Percentiles rank a stretch among this genome's conserved stretches.
Conservation (phyloP, 2,329 filamentous ascomycete species). For the Phialocephala sp. region DNA sequence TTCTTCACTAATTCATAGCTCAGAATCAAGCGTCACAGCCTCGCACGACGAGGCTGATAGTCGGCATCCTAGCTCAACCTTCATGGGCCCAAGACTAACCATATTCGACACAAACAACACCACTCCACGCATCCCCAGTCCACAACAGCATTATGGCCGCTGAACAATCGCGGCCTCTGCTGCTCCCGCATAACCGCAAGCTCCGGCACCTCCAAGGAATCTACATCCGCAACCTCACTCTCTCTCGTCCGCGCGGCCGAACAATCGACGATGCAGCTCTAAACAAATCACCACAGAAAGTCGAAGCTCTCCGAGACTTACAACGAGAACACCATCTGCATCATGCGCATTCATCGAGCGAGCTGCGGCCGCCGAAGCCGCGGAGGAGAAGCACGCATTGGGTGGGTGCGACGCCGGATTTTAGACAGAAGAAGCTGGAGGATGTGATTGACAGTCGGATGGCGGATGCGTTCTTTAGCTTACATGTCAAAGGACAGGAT, state of each 20-base stretch:
- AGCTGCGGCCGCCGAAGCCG: slow-evolving; percentile 49
- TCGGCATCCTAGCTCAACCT: not conserved
- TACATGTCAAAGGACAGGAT: slow-evolving; percentile 66
- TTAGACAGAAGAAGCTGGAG: slow-evolving; percentile 77
- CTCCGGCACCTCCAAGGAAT: slow-evolving; percentile 87
- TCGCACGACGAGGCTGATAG: slow-evolving; percentile 25
- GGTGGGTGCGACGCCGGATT: slow-evolving; percentile 62
- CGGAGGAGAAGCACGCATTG: slow-evolving; percentile 68
- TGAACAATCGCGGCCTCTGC: slow-evolving; percentile 49
- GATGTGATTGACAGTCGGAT: slow-evolving; percentile 72
- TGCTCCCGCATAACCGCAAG: slow-evolving; percentile 79
- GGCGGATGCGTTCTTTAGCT: slow-evolving; percentile 87
- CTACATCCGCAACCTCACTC: slow-evolving; percentile 82
- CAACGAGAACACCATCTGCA: slow-evolving; percentile 55
- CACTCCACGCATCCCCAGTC: slow-evolving; percentile 15
- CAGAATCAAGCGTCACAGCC: slow-evolving; percentile 11
- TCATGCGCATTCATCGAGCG: slow-evolving; percentile 61
- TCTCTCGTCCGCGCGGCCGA: slow-evolving; percentile 60
- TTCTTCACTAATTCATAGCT: not conserved
- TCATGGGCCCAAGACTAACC: slow-evolving; percentile 14
- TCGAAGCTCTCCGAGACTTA: slow-evolving; percentile 52
- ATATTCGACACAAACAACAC: slow-evolving; percentile 16
- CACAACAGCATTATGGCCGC: slow-evolving; percentile 37
- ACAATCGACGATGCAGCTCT: slow-evolving; percentile 80
- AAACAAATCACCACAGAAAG: slow-evolving; percentile 68